Base-by-base conservation (phyloP, 805 yeast genomes). In the Candida ortonii region DNA sequence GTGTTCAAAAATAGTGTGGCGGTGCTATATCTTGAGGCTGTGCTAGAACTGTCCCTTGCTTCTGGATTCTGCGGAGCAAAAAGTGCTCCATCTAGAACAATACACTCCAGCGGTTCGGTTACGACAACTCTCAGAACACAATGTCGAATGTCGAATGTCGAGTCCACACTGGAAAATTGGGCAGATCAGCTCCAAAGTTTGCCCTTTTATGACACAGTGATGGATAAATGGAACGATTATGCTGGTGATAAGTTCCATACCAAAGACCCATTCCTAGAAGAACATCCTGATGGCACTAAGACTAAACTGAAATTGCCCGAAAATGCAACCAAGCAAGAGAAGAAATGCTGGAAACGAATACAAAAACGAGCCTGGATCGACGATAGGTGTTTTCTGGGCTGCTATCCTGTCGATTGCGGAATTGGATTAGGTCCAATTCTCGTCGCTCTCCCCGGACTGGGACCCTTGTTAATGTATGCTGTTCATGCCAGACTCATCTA, bases 361-460 rank as follows among this genome's bases (percentile, higher is more conserved):
- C 89, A 81, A 52, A 68, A 64, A 32, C 71, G 76, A 41, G 97
- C 97, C 0, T 89, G 96, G 96, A 52, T 71, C 11, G 88, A 90
- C 53, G 97, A 90, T 55, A 72, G 73, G 46, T 85, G 94, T 55
- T 74, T 86, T 50, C 67, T 84, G 56, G 95, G 95, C 0, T 80
- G 89, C 43, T 80, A 78, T 28, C 80, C 84, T 9, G 68, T 74
- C 45, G 88, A 78, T 59, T 71, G 86, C 45, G 90, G 93, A 1
- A 48, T 84, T 13, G 96, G 96, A 0, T 59, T 81, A 51, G 90
- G 83, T 1, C 93, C 96, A 1, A 33, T 88, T 10, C 69, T 80
- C 24, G 61, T 86, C 7, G 27, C 45, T 3, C 36, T 90, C 7
- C 97, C 97, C 0, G 82, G 75, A 1, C 58, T 90, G n/a, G 97